These are phyloP conservation scores for Lentinula aciculospora DNA, from an alignment of 768 basidiomycete species.

Conservation along the genomic window DNA sequence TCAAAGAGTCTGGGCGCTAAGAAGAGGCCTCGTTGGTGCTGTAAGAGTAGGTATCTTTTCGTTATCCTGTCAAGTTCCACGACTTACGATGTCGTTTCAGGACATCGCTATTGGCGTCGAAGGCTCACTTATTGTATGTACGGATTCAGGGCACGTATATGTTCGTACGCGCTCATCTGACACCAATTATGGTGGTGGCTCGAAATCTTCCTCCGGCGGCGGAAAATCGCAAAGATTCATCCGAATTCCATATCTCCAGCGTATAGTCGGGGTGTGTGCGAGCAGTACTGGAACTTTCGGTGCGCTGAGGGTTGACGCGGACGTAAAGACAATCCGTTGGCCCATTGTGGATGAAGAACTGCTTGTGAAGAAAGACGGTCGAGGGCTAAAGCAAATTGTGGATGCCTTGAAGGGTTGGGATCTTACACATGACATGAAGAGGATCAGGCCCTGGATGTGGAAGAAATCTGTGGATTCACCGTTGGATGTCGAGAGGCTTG, in stretches of 20 bases:
- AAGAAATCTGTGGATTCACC: constrained; percentile 31
- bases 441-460: constrained; percentile 57
- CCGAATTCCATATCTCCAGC: constrained; percentile 75
- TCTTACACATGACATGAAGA: constrained; percentile 45
- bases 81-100: constrained; percentile 24
- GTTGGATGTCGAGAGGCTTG: constrained; percentile 24
- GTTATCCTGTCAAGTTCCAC: neutral
- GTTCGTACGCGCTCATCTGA: constrained; percentile 56
- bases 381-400: neutral
- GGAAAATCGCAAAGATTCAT: constrained; percentile 70
- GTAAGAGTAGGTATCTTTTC: constrained; percentile 33
- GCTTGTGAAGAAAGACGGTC: constrained; percentile 33
- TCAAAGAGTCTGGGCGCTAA: constrained; percentile 85
- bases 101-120: constrained; percentile 89
- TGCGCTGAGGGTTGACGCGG: constrained; percentile 72
- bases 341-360: constrained; percentile 41
- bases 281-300: constrained; percentile 88
- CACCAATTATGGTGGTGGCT: constrained; percentile 17
- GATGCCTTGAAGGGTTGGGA: constrained; percentile 5
- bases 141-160: constrained; percentile 92
- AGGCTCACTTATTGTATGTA: constrained; percentile 87
- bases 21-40: constrained; percentile 83
- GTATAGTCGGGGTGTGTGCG: constrained; percentile 78
- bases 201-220: constrained; percentile 7
- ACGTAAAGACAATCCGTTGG: constrained; percentile 42